These are phyloP conservation scores for Metschnikowia kunwiensis DNA, from an alignment of 805 yeast genomes.

Conservation along the genomic window DNA sequence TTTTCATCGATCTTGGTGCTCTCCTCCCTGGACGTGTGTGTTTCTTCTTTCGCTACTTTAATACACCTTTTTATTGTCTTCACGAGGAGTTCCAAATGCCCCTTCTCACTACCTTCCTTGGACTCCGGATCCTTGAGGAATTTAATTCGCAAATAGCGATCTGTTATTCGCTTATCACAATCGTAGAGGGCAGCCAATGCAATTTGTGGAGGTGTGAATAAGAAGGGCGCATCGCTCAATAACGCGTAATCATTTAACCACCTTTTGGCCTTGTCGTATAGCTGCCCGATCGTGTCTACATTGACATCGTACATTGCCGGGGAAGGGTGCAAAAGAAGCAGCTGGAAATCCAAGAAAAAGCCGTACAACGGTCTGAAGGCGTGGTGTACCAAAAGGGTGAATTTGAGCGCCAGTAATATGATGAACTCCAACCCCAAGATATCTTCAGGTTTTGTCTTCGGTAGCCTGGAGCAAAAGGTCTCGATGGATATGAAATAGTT, in stretches of 20 bases:
- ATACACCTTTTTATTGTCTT: slow-evolving; percentile 49
- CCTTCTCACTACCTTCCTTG: slow-evolving; percentile 4
- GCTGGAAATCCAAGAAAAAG: slow-evolving; percentile 86
- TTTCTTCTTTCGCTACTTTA: slow-evolving; percentile 35
- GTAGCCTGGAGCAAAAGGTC: slow-evolving; percentile 68
- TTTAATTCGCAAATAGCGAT: slow-evolving; percentile 64
- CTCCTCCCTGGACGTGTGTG: slow-evolving; percentile 54
- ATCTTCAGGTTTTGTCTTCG: slow-evolving; percentile 60
- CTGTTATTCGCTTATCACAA: slow-evolving; percentile 60
- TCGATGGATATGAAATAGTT: slow-evolving; percentile 85
- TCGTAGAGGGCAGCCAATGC: slow-evolving; percentile 82
- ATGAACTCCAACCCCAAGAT: slow-evolving; percentile 78
- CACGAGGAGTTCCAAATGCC: slow-evolving; percentile 41
- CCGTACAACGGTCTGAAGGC: slow-evolving; percentile 92
- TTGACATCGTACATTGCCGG: slow-evolving; percentile 45
- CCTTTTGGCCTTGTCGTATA: slow-evolving; percentile 68
- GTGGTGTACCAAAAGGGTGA: slow-evolving; percentile 83
- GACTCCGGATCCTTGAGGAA: slow-evolving; percentile 32
- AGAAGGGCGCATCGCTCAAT: slow-evolving; percentile 70
- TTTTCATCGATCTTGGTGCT: slow-evolving; percentile 63
- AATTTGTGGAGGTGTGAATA: slow-evolving; percentile 91
- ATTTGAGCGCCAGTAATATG: slow-evolving; percentile 68
- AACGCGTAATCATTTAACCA: slow-evolving; percentile 62
- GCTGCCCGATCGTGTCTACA: slow-evolving; percentile 55
- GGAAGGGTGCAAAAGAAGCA: slow-evolving; percentile 41